phyloP scores from a whole-genome alignment of 2,329 filamentous ascomycete genomes.

The Colletotrichum trifolii region DNA sequence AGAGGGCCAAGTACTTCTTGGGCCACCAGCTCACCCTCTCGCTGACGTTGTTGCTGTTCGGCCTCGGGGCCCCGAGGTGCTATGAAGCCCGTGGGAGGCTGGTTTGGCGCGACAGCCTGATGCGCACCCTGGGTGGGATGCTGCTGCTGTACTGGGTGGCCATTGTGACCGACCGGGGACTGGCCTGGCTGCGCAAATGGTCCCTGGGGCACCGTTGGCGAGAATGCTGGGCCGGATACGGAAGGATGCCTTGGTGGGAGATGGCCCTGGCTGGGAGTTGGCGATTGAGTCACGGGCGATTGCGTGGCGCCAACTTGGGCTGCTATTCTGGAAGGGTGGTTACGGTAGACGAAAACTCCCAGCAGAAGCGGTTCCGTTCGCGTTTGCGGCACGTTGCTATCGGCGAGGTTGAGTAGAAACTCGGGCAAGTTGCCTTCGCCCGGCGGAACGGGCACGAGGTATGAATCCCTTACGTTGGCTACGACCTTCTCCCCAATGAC shows the following conservation, averaged over 20 bases:
- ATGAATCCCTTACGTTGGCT: conserved; percentile 86
- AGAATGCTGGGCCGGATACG: conserved; percentile 63
- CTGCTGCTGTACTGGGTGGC: conserved; percentile 33
- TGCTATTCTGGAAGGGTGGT: conserved; percentile 56
- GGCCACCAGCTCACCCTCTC: conserved; percentile 67
- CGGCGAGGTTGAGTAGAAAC: conserved; percentile 88
- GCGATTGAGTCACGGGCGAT: conserved; percentile 42
- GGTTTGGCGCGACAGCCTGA: conserved; percentile 38
- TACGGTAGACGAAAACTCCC: conserved; percentile 85
- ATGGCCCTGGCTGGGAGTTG: conserved; percentile 49
- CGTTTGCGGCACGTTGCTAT: conserved; percentile 80
- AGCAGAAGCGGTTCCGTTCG: conserved; percentile 82
- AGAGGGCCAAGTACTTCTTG: conserved; percentile 72
- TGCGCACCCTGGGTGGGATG: conserved; percentile 38
- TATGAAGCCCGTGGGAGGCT: conserved; percentile 38
- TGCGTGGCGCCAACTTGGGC: conserved; percentile 41
- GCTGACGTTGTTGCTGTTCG: conserved; percentile 55
- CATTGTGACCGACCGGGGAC: conserved; percentile 13
- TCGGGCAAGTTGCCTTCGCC: conserved; percentile 79
- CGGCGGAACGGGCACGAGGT: conserved; percentile 85
- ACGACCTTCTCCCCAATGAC: conserved; percentile 83
- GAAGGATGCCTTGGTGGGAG: conserved; percentile 58
- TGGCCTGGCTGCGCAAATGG: conserved; percentile 37
- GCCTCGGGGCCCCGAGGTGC: conserved; percentile 42
- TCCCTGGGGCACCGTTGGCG: conserved; percentile 52